Base-by-base conservation (phyloP, 371 early-diverging fungal genomes). In the Lichtheimia corymbifera region DNA sequence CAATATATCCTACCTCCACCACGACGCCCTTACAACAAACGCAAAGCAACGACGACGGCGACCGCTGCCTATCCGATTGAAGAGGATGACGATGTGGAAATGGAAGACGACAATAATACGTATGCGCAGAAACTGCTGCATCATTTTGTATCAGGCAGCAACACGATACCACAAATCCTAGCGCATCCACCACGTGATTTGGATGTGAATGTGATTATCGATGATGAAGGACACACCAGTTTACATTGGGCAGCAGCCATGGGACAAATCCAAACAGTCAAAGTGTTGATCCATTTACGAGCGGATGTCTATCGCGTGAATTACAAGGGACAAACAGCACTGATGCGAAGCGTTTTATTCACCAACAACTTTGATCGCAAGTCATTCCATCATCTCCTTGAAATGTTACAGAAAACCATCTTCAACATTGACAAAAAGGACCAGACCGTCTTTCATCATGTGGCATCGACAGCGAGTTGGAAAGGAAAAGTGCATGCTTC, bases 201-300 rank as follows among this genome's bases (percentile, higher is more conserved):
- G 7, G 92, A 97, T 55, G 74, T 94, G 20, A 88, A 97, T 72
- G 73, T 95, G 24, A 83, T 88, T 17, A 91, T 98, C 42, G 97
- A 98, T 58, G 96, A 94, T 45, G 92, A 93, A 51, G 97, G 97
- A 2, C 96, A 98, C 65, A 92, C 97, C 0, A 85, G 95, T 5
- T 73, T 96, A 14, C 99, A 98, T 65, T 98, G 97, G 97, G 97
- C 98, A 0, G 93, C 96, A 7, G 93, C 97, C 6, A 85, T 97
- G 66, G 97, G 91, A 0, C 82, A 91, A 18, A 82, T 93, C 28
- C 79, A 87, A 42, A 80, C 93, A 7, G 84, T 97, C 28, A 80
- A 86, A 41, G 65, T 90, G 9, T 71, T 97, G 49, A 71, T 97
- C 5, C 76, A 84, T 20, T 86, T 86, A 45, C 91, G 92, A 0